These are phyloP conservation scores for Macrolepiota albuminosa DNA, from an alignment of 768 basidiomycete species.

Conservation along the genomic window DNA sequence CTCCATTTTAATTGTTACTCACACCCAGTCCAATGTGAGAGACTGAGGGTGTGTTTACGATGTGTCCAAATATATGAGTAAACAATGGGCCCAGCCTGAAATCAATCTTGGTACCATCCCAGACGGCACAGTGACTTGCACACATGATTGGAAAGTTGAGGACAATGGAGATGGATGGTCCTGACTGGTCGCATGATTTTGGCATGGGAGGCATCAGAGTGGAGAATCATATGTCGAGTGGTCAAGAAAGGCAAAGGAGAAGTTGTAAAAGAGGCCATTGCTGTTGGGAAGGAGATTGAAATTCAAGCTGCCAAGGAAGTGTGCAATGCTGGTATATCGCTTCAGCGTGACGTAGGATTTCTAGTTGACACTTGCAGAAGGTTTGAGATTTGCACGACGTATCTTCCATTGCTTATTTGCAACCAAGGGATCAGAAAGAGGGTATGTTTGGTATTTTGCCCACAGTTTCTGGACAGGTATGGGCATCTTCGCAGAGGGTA, in stretches of 20 bases:
- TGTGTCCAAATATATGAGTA: no score
- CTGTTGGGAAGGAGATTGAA: constrained; percentile 73
- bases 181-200: constrained; percentile 80
- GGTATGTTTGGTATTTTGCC: constrained; percentile 42
- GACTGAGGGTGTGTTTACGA: no score
- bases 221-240: constrained; percentile 85
- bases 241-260: constrained; percentile 70
- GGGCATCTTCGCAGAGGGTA: constrained; percentile 77
- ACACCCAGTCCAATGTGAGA: no score
- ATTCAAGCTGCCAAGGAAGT: constrained; percentile 90
- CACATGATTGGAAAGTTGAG: constrained; percentile 86
- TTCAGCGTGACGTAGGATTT: not conserved
- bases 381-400: constrained; percentile 81
- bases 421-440: constrained; percentile 90
- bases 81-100: constrained; percentile 62
- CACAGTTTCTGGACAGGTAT: constrained; percentile 56
- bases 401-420: constrained; percentile 92
- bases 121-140: constrained; percentile 88
- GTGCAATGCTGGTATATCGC: constrained; percentile 71
- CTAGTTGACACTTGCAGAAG: constrained; percentile 65
- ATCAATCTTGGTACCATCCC: constrained; percentile 95
- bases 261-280: constrained; percentile 84
- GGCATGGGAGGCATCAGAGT: constrained; percentile 78
- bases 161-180: constrained; percentile 81
- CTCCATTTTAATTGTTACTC: no score